Percentiles rank a stretch among this genome's conserved stretches.
phyloP scores from a whole-genome alignment of 257 asterid genomes.

The Apocynum venetum region DNA sequence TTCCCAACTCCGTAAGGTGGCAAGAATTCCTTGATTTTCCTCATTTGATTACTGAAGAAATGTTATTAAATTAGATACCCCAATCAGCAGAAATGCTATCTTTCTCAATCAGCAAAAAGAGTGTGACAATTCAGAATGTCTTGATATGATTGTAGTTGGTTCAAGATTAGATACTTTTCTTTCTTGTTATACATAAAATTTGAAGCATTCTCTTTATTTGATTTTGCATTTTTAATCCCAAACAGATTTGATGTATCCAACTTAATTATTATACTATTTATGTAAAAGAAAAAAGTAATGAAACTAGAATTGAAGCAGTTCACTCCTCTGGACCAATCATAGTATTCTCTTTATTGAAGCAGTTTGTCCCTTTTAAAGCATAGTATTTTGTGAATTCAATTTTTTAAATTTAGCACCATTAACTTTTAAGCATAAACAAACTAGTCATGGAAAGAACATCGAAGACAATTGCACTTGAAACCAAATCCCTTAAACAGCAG shows the following conservation, averaged over 20 bases:
- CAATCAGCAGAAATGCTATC: conserved; percentile 11
- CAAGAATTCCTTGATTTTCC: conserved; percentile 21
- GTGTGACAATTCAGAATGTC: conserved; percentile 32
- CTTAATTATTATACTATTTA: too few relatives aligned
- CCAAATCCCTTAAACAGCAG: conserved; percentile 67
- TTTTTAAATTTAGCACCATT: too few relatives aligned
- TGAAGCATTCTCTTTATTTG: too few relatives aligned
- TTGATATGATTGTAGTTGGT: neutral
- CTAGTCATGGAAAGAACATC: conserved; percentile 65
- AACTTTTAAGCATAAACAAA: neutral
- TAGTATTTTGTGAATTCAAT: too few relatives aligned
- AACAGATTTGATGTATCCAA: too few relatives aligned
- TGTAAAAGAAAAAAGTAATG: too few relatives aligned
- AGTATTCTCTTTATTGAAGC: too few relatives aligned
- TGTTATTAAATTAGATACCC: neutral
- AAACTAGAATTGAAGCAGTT: too few relatives aligned
- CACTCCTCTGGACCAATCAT: too few relatives aligned
- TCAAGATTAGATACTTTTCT: neutral
- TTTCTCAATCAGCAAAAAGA: conserved; percentile 32
- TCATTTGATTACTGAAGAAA: conserved; percentile 13
- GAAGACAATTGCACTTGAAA: conserved; percentile 65
- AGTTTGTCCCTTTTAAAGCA: too few relatives aligned
- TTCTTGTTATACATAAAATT: neutral
- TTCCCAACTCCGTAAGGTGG: conserved; percentile 41
- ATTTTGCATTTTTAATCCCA: too few relatives aligned